Evolutionary conservation across 371 early-diverging fungal genomes (phyloP), one percentile per base, ranked within the genome.

Genomic region (Choanephora cucurbitarum): DNA sequence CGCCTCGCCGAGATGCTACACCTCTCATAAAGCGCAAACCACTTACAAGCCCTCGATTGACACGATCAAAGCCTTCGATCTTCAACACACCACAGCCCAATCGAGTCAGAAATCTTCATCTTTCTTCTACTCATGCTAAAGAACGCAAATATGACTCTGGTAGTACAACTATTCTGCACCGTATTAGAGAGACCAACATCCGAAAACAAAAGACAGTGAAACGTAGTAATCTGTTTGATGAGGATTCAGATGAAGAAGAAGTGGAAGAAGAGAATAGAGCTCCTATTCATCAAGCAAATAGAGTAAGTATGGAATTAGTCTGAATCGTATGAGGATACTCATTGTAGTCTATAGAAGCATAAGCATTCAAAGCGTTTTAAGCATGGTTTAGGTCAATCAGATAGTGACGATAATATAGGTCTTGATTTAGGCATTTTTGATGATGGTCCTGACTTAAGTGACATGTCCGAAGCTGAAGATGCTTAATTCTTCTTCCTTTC

Each of bases 401-500:
- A 60, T 37, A 67, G 66, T 37, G 78, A 78, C 47, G 72, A 72
- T 44, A 67, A 70, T 33, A 43, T 60, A 23, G 57, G 62, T 1
- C 50, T 73, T 19, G 63, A 70, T 47, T 52, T 69, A 22, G 70
- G 68, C 19, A 72, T 78, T 24, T 78, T 78, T 63, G 78, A 78
- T 42, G 78, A 78, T 62, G 78, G 78, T 22, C 75, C 78, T 21
- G 78, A 78, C 42, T 58, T 78, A 14, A 78, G 78, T 46, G 78
- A 78, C n/a, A 62, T 76, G 60, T 76, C 77, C 46, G 75, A 70
- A 32, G 57, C 66, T 21, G 37, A 37, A 37, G 73, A 69, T 52
- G 23, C 44, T 45, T 62, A 40, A 56, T 31, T 51, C 3, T 48
- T 15, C 34, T 14, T n/a, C 28, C n/a, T 24, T 4, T n/a, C 14